Conservation (phyloP, 306 rosid species). For the Myrica gale region DNA sequence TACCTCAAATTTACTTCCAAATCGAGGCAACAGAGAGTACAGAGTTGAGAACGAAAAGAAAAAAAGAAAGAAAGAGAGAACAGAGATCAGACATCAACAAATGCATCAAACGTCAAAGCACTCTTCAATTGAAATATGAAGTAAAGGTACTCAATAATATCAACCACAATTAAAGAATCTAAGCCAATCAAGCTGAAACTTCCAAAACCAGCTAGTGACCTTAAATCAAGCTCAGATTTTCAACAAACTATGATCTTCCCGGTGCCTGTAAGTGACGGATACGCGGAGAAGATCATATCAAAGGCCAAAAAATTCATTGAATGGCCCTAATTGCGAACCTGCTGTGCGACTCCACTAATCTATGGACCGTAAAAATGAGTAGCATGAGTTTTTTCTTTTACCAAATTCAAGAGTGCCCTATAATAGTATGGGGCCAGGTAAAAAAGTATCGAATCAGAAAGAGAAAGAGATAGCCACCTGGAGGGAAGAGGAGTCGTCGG, state of each 20-base stretch:
- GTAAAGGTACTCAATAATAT: neutral
- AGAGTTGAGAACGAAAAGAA: too few species aligned
- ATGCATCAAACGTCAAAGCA: neutral
- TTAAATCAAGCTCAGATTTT: neutral
- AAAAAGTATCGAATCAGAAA: neutral
- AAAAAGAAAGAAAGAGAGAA: too few species aligned
- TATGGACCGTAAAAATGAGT: neutral
- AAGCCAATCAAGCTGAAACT: neutral
- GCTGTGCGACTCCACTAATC: neutral
- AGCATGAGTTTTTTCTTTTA: neutral
- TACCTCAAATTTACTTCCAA: neutral
- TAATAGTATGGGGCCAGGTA: neutral
- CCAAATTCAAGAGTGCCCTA: neutral
- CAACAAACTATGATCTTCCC: neutral
- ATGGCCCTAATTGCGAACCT: neutral
- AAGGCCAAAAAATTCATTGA: neutral
- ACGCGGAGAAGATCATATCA: neutral
- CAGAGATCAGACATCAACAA: neutral
- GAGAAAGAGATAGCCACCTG: conserved; percentile 43
- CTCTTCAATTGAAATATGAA: neutral
- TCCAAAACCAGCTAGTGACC: neutral
- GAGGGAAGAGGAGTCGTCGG: conserved; percentile 72
- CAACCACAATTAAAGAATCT: neutral
- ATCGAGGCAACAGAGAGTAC: neutral
- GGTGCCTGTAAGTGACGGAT: too few species aligned